Conservation (phyloP, 2,329 filamentous ascomycete species). For the Penicillium thymicola region DNA sequence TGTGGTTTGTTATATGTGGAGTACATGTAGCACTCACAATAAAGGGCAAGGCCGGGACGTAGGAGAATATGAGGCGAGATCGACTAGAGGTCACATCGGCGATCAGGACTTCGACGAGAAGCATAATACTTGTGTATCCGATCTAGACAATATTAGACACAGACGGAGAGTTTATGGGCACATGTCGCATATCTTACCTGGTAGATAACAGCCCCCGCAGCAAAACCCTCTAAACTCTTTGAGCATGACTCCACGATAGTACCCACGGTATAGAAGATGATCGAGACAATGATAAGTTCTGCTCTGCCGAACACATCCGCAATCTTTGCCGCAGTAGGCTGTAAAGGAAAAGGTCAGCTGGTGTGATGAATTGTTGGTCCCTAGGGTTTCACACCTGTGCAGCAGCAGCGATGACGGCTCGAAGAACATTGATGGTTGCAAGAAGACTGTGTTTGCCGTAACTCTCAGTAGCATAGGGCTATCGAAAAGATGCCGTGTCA, state of each 20-base stretch:
- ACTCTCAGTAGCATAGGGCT: conserved; percentile 52
- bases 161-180: too few species aligned
- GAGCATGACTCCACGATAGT: conserved; percentile 57
- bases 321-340: conserved; percentile 60
- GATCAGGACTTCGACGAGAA: conserved; percentile 63
- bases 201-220: conserved; percentile 59
- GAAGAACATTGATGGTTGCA: conserved; percentile 57
- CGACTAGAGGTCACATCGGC: conserved; percentile 63
- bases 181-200: conserved; percentile 34
- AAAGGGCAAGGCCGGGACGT: conserved; percentile 59
- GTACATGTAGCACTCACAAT: conserved; percentile 35
- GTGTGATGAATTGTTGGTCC: neutral
- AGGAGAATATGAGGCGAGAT: conserved; percentile 62
- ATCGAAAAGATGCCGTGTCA: conserved; percentile 23
- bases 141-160: conserved; percentile 33
- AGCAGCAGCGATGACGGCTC: conserved; percentile 59
- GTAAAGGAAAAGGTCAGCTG: neutral
- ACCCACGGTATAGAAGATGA: conserved; percentile 55
- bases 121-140: conserved; percentile 60
- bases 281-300: conserved; percentile 55
- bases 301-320: conserved; percentile 62
- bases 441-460: conserved; percentile 55
- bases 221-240: conserved; percentile 50
- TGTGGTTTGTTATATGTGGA: too few species aligned
- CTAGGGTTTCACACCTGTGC: conserved; percentile 39